Evolutionary conservation across 2,329 filamentous ascomycete species (phyloP), one percentile per base, ranked within the genome.

Genomic region (Emericellopsis cladophorae): DNA sequence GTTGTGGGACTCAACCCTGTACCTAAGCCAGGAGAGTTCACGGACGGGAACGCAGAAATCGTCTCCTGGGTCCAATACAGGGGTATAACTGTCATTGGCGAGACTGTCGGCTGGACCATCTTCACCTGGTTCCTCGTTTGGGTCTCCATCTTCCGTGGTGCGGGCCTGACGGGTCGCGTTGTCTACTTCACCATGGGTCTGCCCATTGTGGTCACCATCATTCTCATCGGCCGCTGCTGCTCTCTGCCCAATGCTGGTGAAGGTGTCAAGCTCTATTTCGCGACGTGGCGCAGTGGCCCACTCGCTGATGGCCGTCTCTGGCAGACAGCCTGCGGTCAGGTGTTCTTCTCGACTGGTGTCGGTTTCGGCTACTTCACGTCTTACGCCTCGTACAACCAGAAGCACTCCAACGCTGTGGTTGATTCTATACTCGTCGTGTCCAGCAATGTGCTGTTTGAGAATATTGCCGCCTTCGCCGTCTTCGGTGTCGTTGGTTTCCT

Each of bases 161-260:
- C 77, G 16, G 70, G 72, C 0, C 52, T 74, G 44, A 76, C 73
- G 2, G 73, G 73, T 2, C 65, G 72, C 6, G 74, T 75, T 9
- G 72, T 76, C 5, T 77, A 76, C 56, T 74, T 73, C 53, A 76
- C 72, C n/a, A 76, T 77, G 72, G 72, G 71, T 1, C 51, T 77
- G 5, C 73, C 74, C 0, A 74, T 77, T 39, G 57, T 73, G 43
- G 69, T 71, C 12, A 75, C 69, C 3, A 63, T 77, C 45, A 66
- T 76, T 41, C 61, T 77, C 22, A 65, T 77, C 37, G 73, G 70
- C 15, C 66, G 73, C 2, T 62, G 68, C 0, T 52, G 68, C 1
- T 75, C 73, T 0, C 67, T 76, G 0, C 62, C 67, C 0, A 75
- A 76, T 48, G 74, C 74, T 0, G 50, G 61, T 1, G 65, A 65